Evolutionary conservation across 208 protist genomes (phyloP), one percentile per base, ranked within the genome.

Genomic region (Leptomonas pyrrhocoris): DNA sequence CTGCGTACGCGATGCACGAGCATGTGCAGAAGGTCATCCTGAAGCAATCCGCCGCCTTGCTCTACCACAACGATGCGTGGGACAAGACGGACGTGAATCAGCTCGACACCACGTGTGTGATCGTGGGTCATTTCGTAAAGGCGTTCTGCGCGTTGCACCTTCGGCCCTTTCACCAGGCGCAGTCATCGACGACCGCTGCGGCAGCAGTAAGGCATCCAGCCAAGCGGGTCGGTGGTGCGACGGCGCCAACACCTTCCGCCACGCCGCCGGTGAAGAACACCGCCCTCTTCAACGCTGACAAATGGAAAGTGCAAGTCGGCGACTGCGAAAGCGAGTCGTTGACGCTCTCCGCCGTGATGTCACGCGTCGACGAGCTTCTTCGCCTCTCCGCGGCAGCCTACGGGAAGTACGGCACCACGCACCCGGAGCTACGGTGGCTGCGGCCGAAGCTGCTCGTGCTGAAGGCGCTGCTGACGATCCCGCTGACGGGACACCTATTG

Each of bases 391-490:
- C 30, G 28, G 80, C 69, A 5, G 73, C 73, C n/a, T 40, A 84
- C 15, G 67, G 58, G 15, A 82, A 68, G 28, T 71, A 89, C 68
- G 75, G 73, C 51, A 59, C 6, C 30, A 34, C 28, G 13, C 65
- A 56, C 23, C 67, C 69, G 30, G 80, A 88, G 19, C 63, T 92
- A 53, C 87, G 87, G 38, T 93, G 88, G 86, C 57, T 81, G 36
- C 73, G 77, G 46, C 88, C 88, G 23, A 96, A 96, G 68, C 81
- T 96, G 53, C 63, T 87, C 15, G 48, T 96, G n/a, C 70, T 94
- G 23, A 85, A 92, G 63, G 88, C 72, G 3, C 73, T 93, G 12
- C 49, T 92, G 25, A 84, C 80, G 16, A 93, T 96, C 21, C 80
- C 88, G 9, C 58, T 86, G 23, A 92, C 77, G 19, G 91, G 91